Conservation (phyloP, 2,329 filamentous ascomycete genomes). For the Fusarium denticulatum region DNA sequence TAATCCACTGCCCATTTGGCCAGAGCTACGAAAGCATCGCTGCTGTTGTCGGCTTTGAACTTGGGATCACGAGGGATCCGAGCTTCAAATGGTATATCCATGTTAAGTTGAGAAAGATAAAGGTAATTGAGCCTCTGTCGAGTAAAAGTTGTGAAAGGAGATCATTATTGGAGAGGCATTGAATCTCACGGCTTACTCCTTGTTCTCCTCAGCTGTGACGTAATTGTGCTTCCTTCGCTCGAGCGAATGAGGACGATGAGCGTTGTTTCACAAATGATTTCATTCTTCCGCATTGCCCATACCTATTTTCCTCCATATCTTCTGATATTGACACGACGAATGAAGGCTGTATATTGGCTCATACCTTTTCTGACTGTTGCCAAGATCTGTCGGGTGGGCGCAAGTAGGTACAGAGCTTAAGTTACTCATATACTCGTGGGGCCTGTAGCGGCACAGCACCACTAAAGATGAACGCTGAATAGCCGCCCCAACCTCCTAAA, state of each 20-base stretch:
- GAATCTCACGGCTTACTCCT: neutral
- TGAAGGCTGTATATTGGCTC: too few relatives aligned
- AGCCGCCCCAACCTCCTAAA: neutral
- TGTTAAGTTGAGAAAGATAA: accelerated
- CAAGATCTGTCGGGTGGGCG: neutral
- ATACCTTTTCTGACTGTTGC: accelerated
- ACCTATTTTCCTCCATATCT: too few relatives aligned
- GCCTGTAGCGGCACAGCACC: neutral
- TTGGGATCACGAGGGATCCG: constrained; percentile 6
- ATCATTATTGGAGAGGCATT: neutral
- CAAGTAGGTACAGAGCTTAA: neutral
- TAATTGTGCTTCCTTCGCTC: neutral
- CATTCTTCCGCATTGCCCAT: accelerated
- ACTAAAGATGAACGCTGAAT: neutral
- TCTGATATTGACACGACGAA: neutral
- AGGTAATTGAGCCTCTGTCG: neutral
- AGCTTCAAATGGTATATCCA: constrained; percentile 19
- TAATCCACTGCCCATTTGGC: constrained; percentile 2
- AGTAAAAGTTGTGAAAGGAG: neutral
- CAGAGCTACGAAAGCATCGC: neutral
- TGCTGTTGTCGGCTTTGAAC: neutral
- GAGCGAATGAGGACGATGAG: neutral
- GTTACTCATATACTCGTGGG: too few relatives aligned
- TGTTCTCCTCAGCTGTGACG: neutral
- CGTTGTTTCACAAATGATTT: neutral